phyloP scores from a whole-genome alignment of 1,284 basidiomycete species.

The Irpex lacteus region DNA sequence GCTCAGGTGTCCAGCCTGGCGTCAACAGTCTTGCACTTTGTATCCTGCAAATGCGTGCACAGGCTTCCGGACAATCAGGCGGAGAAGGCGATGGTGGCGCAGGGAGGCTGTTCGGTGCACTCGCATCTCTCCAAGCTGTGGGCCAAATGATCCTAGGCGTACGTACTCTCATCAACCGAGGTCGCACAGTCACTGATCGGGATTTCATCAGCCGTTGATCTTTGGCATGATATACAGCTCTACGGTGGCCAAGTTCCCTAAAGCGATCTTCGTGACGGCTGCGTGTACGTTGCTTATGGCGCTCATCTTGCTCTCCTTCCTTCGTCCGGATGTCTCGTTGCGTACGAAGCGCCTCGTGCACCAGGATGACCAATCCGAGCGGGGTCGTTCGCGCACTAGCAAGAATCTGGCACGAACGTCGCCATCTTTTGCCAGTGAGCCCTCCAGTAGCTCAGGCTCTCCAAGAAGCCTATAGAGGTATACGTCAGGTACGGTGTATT shows the following conservation, averaged over 20 bases:
- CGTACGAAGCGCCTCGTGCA: constrained; percentile 13
- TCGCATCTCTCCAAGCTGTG: constrained; percentile 63
- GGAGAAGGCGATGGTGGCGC: constrained; percentile 30
- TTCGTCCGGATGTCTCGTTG: constrained; percentile 40
- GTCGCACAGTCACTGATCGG: constrained; percentile 7
- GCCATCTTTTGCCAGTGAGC: not conserved
- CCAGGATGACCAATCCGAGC: constrained; percentile 25
- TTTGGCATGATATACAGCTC: constrained; percentile 67
- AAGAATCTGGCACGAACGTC: constrained; percentile 30
- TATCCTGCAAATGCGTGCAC: constrained; percentile 45
- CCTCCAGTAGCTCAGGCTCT: not conserved
- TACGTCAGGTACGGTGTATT: not conserved
- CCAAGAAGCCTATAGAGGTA: not conserved
- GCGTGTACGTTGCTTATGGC: constrained; percentile 46
- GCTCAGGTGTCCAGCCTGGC: constrained; percentile 61
- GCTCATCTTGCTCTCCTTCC: constrained; percentile 45
- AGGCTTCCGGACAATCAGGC: constrained; percentile 32
- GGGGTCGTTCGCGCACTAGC: constrained; percentile 34
- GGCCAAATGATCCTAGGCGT: constrained; percentile 71
- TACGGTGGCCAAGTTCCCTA: constrained; percentile 64
- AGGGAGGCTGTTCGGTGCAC: constrained; percentile 64
- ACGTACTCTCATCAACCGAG: constrained; percentile 26
- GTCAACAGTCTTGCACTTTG: constrained; percentile 70
- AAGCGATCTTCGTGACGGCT: constrained; percentile 63
- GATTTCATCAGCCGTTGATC: constrained; percentile 51